Percentiles rank a stretch among this genome's conserved stretches.
phyloP scores from a whole-genome alignment of 768 basidiomycete species.

The Xerocomellus amylosporus region DNA sequence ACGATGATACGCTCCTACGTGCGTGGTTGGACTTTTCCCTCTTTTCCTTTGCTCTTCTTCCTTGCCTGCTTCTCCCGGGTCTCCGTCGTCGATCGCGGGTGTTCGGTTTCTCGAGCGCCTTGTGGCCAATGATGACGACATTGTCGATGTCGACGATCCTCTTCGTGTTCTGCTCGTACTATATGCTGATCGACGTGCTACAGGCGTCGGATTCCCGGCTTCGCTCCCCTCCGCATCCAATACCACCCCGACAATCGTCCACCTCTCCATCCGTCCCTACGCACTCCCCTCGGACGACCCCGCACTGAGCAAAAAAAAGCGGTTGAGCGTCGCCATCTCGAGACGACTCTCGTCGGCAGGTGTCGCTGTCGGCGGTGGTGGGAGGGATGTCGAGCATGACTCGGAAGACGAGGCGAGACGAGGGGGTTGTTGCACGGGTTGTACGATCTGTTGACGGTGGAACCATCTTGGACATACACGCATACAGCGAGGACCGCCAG shows the following conservation, averaged over 20 bases:
- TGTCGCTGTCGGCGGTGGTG: constrained; percentile 1
- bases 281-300: constrained; percentile 50
- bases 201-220: constrained; percentile 34
- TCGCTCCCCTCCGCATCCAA: constrained; percentile 30
- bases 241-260: constrained; percentile 59
- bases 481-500: background rate
- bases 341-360: constrained; percentile 21
- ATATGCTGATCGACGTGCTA: constrained; percentile 6
- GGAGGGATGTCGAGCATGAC: background rate
- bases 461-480: background rate
- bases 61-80: background rate
- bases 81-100: constrained; percentile 1
- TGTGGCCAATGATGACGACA: background rate
- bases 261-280: constrained; percentile 67
- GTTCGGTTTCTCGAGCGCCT: background rate
- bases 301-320: constrained; percentile 54
- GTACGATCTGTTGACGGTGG: constrained; percentile 36
- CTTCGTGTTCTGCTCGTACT: background rate
- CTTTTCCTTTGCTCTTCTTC: background rate
- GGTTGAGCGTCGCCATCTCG: constrained; percentile 28
- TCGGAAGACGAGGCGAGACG: constrained; percentile 17
- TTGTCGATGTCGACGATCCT: background rate
- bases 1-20: constrained; percentile 75
- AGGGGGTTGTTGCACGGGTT: constrained; percentile 38
- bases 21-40: constrained; percentile 22